A percentile compares a stretch with the other conserved stretches of the same genome.
These are phyloP conservation scores for Penicillium roqueforti DNA, from an alignment of 495 filamentous ascomycete species.

Conservation along the genomic window DNA sequence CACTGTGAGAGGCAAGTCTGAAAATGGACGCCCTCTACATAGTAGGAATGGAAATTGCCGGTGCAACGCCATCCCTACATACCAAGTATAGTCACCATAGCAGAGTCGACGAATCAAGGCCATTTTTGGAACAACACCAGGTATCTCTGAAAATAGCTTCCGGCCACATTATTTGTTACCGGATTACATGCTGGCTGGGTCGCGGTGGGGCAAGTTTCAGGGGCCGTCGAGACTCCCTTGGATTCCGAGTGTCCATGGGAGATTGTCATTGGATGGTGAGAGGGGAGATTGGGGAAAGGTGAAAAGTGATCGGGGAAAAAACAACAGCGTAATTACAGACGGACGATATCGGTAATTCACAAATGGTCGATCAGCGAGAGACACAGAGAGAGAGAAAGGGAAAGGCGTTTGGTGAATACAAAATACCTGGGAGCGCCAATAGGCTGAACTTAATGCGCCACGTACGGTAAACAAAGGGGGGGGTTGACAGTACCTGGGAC, in stretches of 20 bases:
- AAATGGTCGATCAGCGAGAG: neutral
- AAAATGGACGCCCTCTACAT: neutral
- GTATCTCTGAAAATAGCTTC: constrained; percentile 16
- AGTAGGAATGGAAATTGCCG: constrained; percentile 27
- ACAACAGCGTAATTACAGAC: constrained; percentile 10
- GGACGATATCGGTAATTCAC: constrained; percentile 9
- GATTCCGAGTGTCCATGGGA: constrained; percentile 16
- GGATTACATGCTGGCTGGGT: constrained; percentile 11
- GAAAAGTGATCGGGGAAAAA: constrained; percentile 2
- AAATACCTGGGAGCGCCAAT: neutral
- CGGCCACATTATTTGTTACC: constrained; percentile 24
- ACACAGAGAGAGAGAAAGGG: too few species aligned
- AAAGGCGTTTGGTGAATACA: neutral
- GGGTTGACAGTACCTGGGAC: constrained; percentile 10
- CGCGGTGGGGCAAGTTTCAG: constrained; percentile 28
- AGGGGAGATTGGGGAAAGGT: neutral
- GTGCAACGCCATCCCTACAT: constrained; percentile 30
- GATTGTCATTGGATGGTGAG: constrained; percentile 11
- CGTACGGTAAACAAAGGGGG: constrained; percentile 8
- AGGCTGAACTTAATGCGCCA: neutral
- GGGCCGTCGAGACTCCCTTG: constrained; percentile 32
- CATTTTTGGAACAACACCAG: neutral
- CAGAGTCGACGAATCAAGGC: constrained; percentile 22
- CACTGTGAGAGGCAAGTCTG: neutral
- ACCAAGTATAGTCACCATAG: constrained; percentile 26